Evolutionary conservation across 78 protist species (phyloP), one percentile per base, ranked within the genome.

Genomic region (Dictyostelium citrinum): DNA sequence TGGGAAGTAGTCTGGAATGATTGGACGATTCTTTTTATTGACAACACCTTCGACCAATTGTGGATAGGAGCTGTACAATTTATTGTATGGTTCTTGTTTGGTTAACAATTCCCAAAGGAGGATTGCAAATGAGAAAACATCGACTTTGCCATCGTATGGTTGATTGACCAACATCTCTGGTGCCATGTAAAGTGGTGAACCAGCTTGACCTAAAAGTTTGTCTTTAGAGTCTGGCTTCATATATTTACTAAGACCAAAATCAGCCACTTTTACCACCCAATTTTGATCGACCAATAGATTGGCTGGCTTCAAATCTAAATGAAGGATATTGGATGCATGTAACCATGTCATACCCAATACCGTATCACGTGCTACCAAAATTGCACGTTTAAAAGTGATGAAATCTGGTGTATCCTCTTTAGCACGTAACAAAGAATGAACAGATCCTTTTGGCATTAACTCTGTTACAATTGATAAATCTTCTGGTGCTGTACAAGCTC

Each of bases 331-430:
- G 0, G 90, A 93, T 8, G 70, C 68, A 29, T 93, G 96, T 2
- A 93, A 29, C 96, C 96, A 93, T 20, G 83, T 88, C 96, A 93
- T 93, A 64, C 96, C 96, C 14, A 93, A 64, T n/a, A 84, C 80
- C 0, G 96, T 79, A 24, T 93, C 96, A 61, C 90, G 75, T 39
- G 96, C 96, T 64, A 93, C 71, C 22, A 90, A 43, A 33, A 90
- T 90, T 10, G 90, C 84, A 70, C 95, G 79, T 46, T 81, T 60
- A 51, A 88, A 88, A 6, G 55, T 76, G 31, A 88, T 88, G 45
- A 78, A 88, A 49, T 88, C 93, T 76, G 93, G 43, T 12, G 80
- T 41, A 46, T 88, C 95, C 22, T 91, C 95, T 46, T 93, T 93
- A 17, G 24, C 64, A 24, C 77, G 76, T n/a, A 93, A 76, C 8